phyloP scores from a whole-genome alignment of 768 basidiomycete species.

The Punctularia strigosozonata region DNA sequence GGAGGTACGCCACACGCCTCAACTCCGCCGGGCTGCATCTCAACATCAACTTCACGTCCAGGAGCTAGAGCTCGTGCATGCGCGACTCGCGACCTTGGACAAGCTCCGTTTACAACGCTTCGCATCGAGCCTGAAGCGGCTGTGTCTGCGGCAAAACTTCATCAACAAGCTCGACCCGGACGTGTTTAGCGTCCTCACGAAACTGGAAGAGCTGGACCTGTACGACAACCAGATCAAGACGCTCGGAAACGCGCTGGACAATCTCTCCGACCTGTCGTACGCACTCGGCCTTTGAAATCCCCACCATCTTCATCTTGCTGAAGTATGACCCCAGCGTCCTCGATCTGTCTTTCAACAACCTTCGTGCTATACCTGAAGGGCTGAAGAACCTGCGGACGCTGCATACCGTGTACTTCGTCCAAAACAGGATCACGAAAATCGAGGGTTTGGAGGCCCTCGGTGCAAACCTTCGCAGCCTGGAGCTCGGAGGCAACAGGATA shows the following conservation, averaged over 20 bases:
- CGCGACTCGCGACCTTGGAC: conserved; percentile 56
- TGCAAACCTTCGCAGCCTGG: conserved; percentile 64
- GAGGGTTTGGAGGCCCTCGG: conserved; percentile 43
- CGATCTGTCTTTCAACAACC: conserved; percentile 92
- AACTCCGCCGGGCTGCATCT: neutral
- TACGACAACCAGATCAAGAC: conserved; percentile 92
- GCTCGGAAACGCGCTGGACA: conserved; percentile 54
- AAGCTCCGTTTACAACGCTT: conserved; percentile 68
- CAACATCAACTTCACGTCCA: conserved; percentile 18
- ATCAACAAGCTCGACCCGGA: conserved; percentile 63
- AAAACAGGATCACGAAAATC: conserved; percentile 86
- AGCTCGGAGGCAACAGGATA: conserved; percentile 89
- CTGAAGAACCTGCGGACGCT: conserved; percentile 49
- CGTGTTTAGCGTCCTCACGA: conserved; percentile 50
- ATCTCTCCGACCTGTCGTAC: conserved; percentile 43
- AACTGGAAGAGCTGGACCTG: conserved; percentile 83
- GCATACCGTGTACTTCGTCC: conserved; percentile 83
- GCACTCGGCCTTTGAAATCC: no score
- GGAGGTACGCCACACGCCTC: conserved; percentile 48
- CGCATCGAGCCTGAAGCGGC: conserved; percentile 46
- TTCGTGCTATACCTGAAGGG: conserved; percentile 57
- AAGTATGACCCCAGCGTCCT: conserved; percentile 64
- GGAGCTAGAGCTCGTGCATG: conserved; percentile 84
- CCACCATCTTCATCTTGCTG: no score
- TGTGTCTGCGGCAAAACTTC: conserved; percentile 83